These are phyloP conservation scores for Lactarius evosmus DNA, from an alignment of 768 basidiomycete species.

Conservation along the genomic window DNA sequence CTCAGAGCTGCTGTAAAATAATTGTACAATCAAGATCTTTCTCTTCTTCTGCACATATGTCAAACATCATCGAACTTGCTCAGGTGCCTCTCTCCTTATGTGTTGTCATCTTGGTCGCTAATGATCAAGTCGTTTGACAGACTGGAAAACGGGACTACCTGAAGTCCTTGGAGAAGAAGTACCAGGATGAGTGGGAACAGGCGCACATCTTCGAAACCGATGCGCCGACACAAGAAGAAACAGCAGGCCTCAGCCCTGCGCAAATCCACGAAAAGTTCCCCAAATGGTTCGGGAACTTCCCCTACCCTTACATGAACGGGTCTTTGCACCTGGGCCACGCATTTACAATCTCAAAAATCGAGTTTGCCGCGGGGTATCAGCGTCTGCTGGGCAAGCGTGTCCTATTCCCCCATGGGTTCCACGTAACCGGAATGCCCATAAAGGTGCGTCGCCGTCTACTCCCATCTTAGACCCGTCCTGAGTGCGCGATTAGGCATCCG, in stretches of 20 bases:
- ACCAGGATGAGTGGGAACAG: slow-evolving; percentile 77
- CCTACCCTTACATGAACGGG: slow-evolving; percentile 98
- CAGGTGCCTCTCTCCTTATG: slow-evolving; percentile 30
- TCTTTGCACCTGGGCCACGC: slow-evolving; percentile 95
- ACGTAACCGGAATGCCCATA: slow-evolving; percentile 99
- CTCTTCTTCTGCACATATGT: slow-evolving; percentile 17
- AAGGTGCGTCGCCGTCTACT: slow-evolving; percentile 58
- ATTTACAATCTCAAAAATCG: slow-evolving; percentile 97
- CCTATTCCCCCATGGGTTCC: slow-evolving; percentile 96
- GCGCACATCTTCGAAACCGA: slow-evolving; percentile 81
- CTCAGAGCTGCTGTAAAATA: slow-evolving; percentile 29
- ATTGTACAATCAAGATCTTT: slow-evolving; percentile 23
- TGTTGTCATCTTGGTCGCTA: slow-evolving; percentile 6
- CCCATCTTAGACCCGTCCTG: neutral
- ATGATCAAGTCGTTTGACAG: slow-evolving; percentile 41
- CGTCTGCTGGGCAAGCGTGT: slow-evolving; percentile 92
- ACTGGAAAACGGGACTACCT: slow-evolving; percentile 92
- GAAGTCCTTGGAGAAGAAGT: slow-evolving; percentile 75
- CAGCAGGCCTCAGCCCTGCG: slow-evolving; percentile 56
- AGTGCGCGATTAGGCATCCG: slow-evolving; percentile 63
- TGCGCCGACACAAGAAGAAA: slow-evolving; percentile 68
- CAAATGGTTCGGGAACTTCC: slow-evolving; percentile 98
- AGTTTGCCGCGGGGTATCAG: slow-evolving; percentile 94
- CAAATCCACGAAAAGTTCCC: slow-evolving; percentile 76
- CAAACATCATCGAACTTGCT: slow-evolving; percentile 35